phyloP scores from a whole-genome alignment of 2,329 filamentous ascomycete species.

The Calonectria crousiana region DNA sequence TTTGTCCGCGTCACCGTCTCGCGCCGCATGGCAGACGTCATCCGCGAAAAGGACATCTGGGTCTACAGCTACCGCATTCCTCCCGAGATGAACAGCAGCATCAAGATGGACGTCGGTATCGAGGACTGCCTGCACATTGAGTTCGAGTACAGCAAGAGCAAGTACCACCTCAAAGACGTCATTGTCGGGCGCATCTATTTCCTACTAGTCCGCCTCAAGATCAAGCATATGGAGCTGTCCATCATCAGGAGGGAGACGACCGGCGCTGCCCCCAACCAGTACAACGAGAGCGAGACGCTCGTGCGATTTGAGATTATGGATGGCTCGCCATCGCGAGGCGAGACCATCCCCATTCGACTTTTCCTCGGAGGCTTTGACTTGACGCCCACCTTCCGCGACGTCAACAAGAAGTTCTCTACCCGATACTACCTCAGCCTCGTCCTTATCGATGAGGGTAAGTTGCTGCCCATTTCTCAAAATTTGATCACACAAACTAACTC shows the following conservation, averaged over 20 bases:
- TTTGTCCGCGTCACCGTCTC: conserved; percentile 98
- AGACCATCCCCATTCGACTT: conserved; percentile 94
- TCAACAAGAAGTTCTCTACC: conserved; percentile 99
- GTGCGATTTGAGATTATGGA: conserved; percentile 99
- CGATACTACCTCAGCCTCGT: conserved; percentile 97
- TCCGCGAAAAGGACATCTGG: conserved; percentile 99
- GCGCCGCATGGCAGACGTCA: conserved; percentile 95
- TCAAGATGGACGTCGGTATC: conserved; percentile 99
- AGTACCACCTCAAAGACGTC: conserved; percentile 99
- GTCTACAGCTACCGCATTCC: conserved; percentile 99
- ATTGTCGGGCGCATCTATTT: conserved; percentile 99
- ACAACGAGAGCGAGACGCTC: conserved; percentile 98
- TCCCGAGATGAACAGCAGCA: conserved; percentile 96
- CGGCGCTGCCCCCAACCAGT: conserved; percentile 96
- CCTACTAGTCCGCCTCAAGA: conserved; percentile 95
- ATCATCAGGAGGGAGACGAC: conserved; percentile 98
- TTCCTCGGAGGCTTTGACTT: conserved; percentile 98
- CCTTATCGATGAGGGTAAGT: conserved; percentile 89
- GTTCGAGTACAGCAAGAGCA: conserved; percentile 99
- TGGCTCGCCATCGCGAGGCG: conserved; percentile 94
- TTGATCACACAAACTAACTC: conserved; percentile 1
- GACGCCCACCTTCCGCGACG: conserved; percentile 97
- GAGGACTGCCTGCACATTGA: conserved; percentile 99
- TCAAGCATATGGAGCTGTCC: conserved; percentile 99
- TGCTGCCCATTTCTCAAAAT: neutral